Evolutionary conservation across 2,329 filamentous ascomycete species (phyloP).

Genomic region (Magnaporthiopsis poae): DNA sequence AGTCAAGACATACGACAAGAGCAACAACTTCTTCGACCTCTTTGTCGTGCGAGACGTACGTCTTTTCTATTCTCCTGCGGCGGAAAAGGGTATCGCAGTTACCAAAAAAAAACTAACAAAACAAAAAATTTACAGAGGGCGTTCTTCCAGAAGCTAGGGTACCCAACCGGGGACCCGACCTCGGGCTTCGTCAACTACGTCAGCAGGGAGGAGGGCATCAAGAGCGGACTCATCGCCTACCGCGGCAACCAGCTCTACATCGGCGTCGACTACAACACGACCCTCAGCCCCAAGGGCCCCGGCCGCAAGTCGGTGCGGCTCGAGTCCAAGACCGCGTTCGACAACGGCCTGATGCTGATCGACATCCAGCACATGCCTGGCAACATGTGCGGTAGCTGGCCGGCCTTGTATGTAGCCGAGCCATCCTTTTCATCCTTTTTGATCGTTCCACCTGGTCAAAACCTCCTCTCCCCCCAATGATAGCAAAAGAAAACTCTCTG

Average conservation of each 20-base stretch:
- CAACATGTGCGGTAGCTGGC: conserved; percentile 39
- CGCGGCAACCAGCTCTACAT: conserved; percentile 28
- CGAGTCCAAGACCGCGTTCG: conserved; percentile 34
- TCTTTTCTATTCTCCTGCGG: background rate
- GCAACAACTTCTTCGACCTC: conserved; percentile 4
- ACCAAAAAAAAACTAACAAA: background rate
- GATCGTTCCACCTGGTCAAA: background rate
- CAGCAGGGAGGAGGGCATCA: conserved; percentile 24
- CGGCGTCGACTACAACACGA: conserved; percentile 31
- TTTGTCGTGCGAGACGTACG: conserved; percentile 5
- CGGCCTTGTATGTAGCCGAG: conserved; percentile 28
- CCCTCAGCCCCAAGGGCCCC: conserved; percentile 22
- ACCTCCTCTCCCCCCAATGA: too few relatives aligned
- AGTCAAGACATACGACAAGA: conserved; percentile 5
- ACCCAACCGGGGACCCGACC: conserved; percentile 10
- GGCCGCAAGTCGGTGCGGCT: conserved; percentile 35
- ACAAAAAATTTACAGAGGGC: background rate
- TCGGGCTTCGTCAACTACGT: conserved; percentile 25
- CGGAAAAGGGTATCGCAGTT: background rate
- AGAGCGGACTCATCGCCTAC: conserved; percentile 30
- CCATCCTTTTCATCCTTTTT: background rate
- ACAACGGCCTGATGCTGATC: conserved; percentile 33
- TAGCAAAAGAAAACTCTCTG: too few relatives aligned
- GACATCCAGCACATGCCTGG: conserved; percentile 42
- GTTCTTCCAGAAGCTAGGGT: conserved; percentile 4